Conservation (phyloP, 2,329 filamentous ascomycete genomes). For the Fusarium subtropicale region DNA sequence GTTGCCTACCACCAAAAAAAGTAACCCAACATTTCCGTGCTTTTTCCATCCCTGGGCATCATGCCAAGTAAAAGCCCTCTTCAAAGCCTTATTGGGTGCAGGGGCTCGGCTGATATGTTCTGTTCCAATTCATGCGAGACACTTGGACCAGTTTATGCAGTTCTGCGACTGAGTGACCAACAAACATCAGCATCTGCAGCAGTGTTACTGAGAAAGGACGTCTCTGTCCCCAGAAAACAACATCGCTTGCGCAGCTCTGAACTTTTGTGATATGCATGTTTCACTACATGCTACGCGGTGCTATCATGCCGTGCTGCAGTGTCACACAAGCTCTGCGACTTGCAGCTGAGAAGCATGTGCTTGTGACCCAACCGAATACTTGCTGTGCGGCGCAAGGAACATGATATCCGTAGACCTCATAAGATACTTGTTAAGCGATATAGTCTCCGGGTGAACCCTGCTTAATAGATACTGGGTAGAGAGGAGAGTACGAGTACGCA, state of each 20-base stretch:
- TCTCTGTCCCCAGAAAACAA: background rate
- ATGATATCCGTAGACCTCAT: background rate
- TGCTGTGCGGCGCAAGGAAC: background rate
- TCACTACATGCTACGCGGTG: conserved; percentile 19
- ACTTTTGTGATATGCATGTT: conserved; percentile 41
- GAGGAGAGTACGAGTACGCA: background rate
- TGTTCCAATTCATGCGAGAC: conserved; percentile 13
- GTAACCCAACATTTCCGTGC: background rate
- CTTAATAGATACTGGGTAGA: background rate
- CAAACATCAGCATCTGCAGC: background rate
- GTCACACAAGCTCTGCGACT: conserved; percentile 17
- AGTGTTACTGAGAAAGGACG: background rate
- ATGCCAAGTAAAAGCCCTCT: background rate
- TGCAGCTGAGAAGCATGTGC: background rate
- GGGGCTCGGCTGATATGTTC: conserved; percentile 11
- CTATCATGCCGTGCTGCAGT: conserved; percentile 16
- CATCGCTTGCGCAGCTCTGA: conserved; percentile 24
- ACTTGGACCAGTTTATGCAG: conserved; percentile 19
- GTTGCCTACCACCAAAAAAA: background rate
- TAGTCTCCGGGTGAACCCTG: background rate
- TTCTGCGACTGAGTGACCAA: conserved; percentile 2
- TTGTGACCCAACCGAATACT: background rate
- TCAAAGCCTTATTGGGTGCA: conserved; percentile 4
- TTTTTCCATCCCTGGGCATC: conserved; percentile 8
- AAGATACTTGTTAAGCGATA: background rate